Evolutionary conservation across 805 yeast genomes (phyloP).

Genomic region (Starmerella kuoi): DNA sequence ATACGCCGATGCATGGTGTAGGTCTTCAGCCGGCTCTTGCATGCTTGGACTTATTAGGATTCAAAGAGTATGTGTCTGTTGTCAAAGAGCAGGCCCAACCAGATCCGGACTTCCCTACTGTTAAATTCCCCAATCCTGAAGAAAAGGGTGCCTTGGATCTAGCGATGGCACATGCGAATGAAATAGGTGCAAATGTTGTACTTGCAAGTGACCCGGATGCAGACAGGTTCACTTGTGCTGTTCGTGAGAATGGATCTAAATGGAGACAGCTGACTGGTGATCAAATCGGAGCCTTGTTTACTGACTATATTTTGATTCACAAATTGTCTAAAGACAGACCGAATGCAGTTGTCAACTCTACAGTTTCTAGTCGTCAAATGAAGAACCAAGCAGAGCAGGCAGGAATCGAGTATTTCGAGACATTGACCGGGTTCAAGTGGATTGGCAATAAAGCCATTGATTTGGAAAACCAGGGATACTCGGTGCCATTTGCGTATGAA

Average conservation of each 20-base stretch:
- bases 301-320: constrained; percentile 39
- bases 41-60: constrained; percentile 33
- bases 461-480: constrained; percentile 47
- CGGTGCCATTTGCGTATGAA: constrained; percentile 82
- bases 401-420: constrained; percentile 59
- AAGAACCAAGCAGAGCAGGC: constrained; percentile 49
- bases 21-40: constrained; percentile 52
- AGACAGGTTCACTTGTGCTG: constrained; percentile 78
- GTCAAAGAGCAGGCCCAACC: constrained; percentile 60
- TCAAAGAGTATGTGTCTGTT: constrained; percentile 28
- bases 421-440: constrained; percentile 96
- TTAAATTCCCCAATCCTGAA: constrained; percentile 87
- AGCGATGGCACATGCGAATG: constrained; percentile 54
- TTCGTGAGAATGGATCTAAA: constrained; percentile 32
- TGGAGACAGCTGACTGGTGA: constrained; percentile 87
- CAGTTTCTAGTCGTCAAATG: constrained; percentile 83
- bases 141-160: constrained; percentile 79
- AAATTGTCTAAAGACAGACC: not conserved
- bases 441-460: constrained; percentile 80
- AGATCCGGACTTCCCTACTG: constrained; percentile 79
- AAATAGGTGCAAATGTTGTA: constrained; percentile 40
- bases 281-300: constrained; percentile 79
- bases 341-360: constrained; percentile 62
- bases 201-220: constrained; percentile 96
- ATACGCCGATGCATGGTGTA: constrained; percentile 95